phyloP scores from a whole-genome alignment of 2,329 filamentous ascomycete species.

The Penicillium nordicum region DNA sequence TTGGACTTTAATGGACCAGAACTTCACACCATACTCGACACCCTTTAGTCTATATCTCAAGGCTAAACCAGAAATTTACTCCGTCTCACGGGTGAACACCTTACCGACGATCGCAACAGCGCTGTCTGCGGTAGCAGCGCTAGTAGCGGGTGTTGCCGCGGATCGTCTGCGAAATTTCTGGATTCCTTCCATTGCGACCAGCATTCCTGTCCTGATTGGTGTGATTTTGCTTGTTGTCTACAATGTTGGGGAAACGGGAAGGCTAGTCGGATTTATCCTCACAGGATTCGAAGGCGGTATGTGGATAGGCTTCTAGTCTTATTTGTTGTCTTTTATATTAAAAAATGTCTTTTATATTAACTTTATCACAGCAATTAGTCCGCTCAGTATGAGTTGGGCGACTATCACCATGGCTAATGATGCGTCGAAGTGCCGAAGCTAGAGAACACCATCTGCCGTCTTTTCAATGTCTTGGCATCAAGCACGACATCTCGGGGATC shows the following conservation, averaged over 20 bases:
- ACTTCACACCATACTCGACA: conserved; percentile 33
- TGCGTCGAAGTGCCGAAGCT: conserved; percentile 14
- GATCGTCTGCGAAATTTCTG: conserved; percentile 39
- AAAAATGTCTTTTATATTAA: background rate
- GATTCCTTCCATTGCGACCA: conserved; percentile 31
- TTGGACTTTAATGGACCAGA: conserved; percentile 41
- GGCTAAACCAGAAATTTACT: conserved; percentile 37
- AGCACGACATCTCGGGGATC: conserved; percentile 4
- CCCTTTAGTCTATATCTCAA: conserved; percentile 44
- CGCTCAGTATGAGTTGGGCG: conserved; percentile 43
- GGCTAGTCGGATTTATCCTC: conserved; percentile 40
- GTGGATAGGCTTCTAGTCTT: conserved; percentile 7
- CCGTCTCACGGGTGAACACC: conserved; percentile 42
- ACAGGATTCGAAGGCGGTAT: conserved; percentile 39
- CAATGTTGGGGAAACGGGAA: conserved; percentile 38
- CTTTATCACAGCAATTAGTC: conserved; percentile 19
- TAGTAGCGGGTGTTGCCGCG: conserved; percentile 32
- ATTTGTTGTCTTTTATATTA: background rate
- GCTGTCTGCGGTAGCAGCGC: conserved; percentile 37
- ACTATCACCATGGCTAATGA: conserved; percentile 39
- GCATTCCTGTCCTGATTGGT: conserved; percentile 35
- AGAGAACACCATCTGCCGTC: background rate
- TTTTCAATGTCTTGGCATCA: background rate
- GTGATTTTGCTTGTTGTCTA: conserved; percentile 36
- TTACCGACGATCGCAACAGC: conserved; percentile 43